These are phyloP conservation scores for Sisymbrium altissimum DNA, from an alignment of 345 rosid species.

Conservation along the genomic window DNA sequence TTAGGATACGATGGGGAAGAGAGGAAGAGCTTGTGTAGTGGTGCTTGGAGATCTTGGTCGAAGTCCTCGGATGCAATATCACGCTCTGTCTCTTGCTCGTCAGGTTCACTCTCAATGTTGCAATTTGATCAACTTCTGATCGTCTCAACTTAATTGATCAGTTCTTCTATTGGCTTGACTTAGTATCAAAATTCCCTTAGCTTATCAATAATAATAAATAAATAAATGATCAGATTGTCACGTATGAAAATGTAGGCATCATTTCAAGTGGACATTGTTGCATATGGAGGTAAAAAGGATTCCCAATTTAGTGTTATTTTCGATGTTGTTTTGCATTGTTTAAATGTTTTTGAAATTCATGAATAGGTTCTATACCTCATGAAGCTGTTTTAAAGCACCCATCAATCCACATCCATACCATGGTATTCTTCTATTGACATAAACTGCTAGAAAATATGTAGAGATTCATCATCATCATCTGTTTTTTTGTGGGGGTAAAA, in stretches of 20 bases:
- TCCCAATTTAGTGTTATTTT: not conserved
- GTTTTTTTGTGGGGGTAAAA: not conserved
- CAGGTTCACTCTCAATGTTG: constrained; percentile 46
- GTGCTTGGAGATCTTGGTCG: constrained; percentile 96
- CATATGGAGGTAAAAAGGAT: constrained; percentile 75
- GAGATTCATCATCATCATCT: not conserved
- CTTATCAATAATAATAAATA: not conserved
- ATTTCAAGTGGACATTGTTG: constrained; percentile 79
- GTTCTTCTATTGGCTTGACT: not conserved
- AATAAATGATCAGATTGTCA: not conserved
- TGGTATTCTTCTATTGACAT: constrained; percentile 44
- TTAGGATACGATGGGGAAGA: constrained; percentile 39
- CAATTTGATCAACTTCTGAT: not conserved
- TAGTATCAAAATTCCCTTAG: not conserved
- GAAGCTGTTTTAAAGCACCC: constrained; percentile 57
- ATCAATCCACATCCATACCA: constrained; percentile 75
- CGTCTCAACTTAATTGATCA: too few relatives aligned
- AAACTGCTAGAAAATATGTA: not conserved
- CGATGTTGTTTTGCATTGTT: not conserved
- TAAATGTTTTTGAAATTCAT: not conserved
- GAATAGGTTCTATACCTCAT: constrained; percentile 81
- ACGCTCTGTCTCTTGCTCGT: constrained; percentile 87
- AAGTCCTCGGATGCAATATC: constrained; percentile 98
- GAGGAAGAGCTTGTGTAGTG: constrained; percentile 90
- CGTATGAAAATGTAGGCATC: constrained; percentile 53